Base-by-base conservation (phyloP, 164 flowering plant genomes). In the Umbellularia californica region DNA sequence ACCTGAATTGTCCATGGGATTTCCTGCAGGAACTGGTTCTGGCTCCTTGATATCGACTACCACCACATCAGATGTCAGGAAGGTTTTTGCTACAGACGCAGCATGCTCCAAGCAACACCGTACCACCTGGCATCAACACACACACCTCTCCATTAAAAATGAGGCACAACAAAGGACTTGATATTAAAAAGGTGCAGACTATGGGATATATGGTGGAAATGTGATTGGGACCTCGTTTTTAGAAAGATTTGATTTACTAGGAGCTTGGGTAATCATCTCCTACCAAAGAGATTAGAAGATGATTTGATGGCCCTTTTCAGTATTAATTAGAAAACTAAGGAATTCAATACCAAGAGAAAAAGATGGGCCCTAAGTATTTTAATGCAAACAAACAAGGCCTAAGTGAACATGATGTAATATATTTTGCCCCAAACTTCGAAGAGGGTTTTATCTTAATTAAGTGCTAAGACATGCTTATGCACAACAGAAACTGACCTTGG, bases 21-120 rank as follows among this genome's bases (percentile, higher is more conserved):
- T 93, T 52, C 92, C 97, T 17, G 86, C 92, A 70, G 83, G 78
- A 15, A 74, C 81, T 14, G 86, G 82, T 70, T 92, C 97, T 1
- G 98, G 94, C 82, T 92, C 94, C 86, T 87, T 88, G 77, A 93
- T 90, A 76, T 93, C 98, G 63, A 90, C 93, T 20, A 93, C 98
- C 47, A 93, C 98, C 60, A 90, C 91, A 78, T 93, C 97, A 0
- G 97, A 93, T 82, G 89, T 93, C 77, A 93, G 87, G 86, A 93
- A 93, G 2, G 97, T 91, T 28, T 84, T 91, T 15, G 98, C 95
- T 24, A 93, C 98, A 0, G 97, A 93, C 17, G 98, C 82, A 13
- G 98, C 98, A 80, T 93, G 95, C 86, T 93, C 98, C 80, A 93
- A 75, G 79, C 98, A 93, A 82, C 96, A 90, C 79, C 97, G 84